Evolutionary conservation across 2,329 filamentous ascomycete genomes (phyloP).

Genomic region (Cladobotryum protrusum): DNA sequence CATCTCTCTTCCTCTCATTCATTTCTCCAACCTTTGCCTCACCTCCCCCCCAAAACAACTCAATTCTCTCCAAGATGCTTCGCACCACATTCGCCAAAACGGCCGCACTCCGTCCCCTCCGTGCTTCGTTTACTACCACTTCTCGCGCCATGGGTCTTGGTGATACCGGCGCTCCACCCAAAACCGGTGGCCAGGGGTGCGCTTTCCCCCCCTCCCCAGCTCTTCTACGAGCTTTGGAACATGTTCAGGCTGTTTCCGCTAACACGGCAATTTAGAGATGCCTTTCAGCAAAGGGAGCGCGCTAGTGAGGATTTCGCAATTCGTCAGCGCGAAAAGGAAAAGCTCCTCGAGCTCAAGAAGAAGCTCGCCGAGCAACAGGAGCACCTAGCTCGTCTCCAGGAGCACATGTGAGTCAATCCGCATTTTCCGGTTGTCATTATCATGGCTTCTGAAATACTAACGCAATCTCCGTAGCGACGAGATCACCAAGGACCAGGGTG

Average conservation of each 20-base stretch:
- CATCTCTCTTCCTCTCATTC: no score
- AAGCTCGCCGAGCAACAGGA: constrained; percentile 70
- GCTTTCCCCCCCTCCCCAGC: constrained; percentile 20
- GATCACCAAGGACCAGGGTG: constrained; percentile 65
- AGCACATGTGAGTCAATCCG: constrained; percentile 65
- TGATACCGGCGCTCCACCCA: constrained; percentile 59
- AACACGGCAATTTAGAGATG: constrained; percentile 65
- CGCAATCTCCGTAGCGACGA: constrained; percentile 55
- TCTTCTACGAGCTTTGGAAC: background rate
- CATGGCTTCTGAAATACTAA: background rate
- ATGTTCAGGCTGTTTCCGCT: background rate
- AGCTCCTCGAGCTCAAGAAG: constrained; percentile 71
- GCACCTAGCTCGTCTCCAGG: constrained; percentile 77
- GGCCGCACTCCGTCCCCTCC: constrained; percentile 47
- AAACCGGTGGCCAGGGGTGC: constrained; percentile 48
- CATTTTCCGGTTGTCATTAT: background rate
- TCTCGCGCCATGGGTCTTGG: constrained; percentile 60
- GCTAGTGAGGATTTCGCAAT: constrained; percentile 83
- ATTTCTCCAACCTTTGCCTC: no score
- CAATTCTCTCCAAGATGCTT: constrained; percentile 47
- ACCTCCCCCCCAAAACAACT: no score
- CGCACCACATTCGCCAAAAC: constrained; percentile 56
- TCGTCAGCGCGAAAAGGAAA: constrained; percentile 80
- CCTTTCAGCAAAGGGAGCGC: constrained; percentile 87
- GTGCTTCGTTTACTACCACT: constrained; percentile 56